phyloP scores from a whole-genome alignment of 495 filamentous ascomycete species.

The Neurospora sp. region DNA sequence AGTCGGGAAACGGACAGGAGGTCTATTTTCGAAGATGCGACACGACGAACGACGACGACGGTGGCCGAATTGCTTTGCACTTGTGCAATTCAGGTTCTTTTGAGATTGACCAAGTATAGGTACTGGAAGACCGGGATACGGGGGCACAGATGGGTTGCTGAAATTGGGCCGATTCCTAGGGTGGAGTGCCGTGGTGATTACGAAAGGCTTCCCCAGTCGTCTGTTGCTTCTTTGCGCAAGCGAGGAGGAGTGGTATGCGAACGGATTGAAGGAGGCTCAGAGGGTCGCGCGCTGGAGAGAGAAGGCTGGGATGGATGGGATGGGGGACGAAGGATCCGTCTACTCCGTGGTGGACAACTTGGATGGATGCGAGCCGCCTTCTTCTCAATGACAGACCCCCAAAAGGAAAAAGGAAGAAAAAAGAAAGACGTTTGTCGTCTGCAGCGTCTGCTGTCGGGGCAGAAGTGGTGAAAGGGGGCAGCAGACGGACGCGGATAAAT shows the following conservation, averaged over 20 bases:
- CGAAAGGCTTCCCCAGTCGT: neutral
- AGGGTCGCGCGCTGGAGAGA: neutral
- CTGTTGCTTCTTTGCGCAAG: neutral
- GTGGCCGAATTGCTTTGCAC: neutral
- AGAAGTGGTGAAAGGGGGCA: neutral
- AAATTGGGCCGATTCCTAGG: neutral
- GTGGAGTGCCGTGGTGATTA: neutral
- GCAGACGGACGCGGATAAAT: neutral
- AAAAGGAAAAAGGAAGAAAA: neutral
- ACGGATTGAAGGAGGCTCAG: neutral
- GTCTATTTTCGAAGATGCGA: neutral
- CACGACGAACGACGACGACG: neutral
- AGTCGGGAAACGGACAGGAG: neutral
- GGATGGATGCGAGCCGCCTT: neutral
- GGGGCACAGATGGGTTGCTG: neutral
- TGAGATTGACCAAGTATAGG: neutral
- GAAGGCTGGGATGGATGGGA: neutral
- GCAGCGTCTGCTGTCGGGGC: neutral
- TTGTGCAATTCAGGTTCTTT: neutral
- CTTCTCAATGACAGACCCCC: neutral
- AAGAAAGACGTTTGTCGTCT: neutral
- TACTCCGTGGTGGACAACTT: neutral
- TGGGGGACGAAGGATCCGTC: neutral
- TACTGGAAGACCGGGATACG: neutral
- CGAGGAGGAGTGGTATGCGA: neutral